These are phyloP conservation scores for Colletotrichum sp. DNA, from an alignment of 2,329 filamentous ascomycete species.

Conservation along the genomic window DNA sequence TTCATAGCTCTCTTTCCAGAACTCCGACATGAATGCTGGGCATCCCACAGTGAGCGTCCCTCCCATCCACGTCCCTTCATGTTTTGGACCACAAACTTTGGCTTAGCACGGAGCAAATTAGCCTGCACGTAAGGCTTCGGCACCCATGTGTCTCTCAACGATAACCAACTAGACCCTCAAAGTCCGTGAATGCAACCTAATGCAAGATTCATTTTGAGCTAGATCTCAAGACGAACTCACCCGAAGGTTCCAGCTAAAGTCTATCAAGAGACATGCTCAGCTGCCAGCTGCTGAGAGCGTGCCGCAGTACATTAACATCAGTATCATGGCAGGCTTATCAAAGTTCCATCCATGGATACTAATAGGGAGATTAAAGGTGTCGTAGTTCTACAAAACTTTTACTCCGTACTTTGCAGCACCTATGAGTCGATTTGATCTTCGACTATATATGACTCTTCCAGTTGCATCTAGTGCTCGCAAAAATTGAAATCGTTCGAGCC, in stretches of 20 bases:
- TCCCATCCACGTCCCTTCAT: not conserved
- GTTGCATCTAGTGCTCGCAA: slow-evolving; percentile 27
- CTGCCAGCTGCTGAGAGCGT: not conserved
- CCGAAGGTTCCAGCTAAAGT: not conserved
- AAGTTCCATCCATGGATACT: not conserved
- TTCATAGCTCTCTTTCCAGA: not conserved
- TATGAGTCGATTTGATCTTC: not conserved
- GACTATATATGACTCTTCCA: not conserved
- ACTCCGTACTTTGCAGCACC: not conserved
- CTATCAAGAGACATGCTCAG: not conserved
- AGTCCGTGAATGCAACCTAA: not conserved
- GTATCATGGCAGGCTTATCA: not conserved
- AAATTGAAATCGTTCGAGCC: slow-evolving; percentile 23
- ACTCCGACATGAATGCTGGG: not conserved
- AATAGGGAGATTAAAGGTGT: not conserved
- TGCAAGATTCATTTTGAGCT: not conserved
- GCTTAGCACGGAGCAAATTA: not conserved
- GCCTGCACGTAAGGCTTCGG: not conserved
- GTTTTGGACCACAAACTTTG: not conserved
- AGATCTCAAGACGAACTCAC: not conserved
- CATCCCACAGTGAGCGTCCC: not conserved
- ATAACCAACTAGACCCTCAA: not conserved
- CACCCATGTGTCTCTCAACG: not conserved
- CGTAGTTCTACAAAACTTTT: not conserved
- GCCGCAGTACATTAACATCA: not conserved